Percentiles rank a stretch among this genome's conserved stretches.
These are phyloP conservation scores for Aspergillus jensenii DNA, from an alignment of 2,329 filamentous ascomycete genomes.

Conservation along the genomic window DNA sequence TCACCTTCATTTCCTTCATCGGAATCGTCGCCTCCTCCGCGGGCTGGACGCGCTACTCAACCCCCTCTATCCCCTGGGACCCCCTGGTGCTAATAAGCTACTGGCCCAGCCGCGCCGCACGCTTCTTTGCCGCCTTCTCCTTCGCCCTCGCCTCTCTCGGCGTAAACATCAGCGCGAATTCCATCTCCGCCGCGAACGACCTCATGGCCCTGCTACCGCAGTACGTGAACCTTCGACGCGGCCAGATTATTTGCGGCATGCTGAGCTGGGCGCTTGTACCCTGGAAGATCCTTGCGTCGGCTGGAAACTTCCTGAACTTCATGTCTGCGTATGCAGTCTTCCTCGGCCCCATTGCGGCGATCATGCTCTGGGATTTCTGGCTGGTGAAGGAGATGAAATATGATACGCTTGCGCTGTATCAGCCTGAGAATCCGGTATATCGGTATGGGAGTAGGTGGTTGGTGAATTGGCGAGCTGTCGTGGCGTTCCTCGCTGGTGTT, in stretches of 20 bases:
- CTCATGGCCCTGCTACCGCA: constrained; percentile 55
- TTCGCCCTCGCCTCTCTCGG: constrained; percentile 58
- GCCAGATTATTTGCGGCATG: constrained; percentile 55
- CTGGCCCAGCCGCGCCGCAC: constrained; percentile 41
- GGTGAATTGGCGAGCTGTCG: constrained; percentile 60
- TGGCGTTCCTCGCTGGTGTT: constrained; percentile 59
- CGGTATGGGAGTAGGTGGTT: constrained; percentile 50
- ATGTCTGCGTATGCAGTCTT: constrained; percentile 68
- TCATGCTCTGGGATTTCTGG: constrained; percentile 63
- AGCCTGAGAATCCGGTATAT: constrained; percentile 48
- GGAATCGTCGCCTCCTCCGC: constrained; percentile 43
- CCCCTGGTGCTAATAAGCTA: constrained; percentile 42
- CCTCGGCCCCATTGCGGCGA: constrained; percentile 62
- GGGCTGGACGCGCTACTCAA: constrained; percentile 36
- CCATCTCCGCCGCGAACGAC: constrained; percentile 51
- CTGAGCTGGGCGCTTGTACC: constrained; percentile 62
- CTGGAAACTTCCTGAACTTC: constrained; percentile 61
- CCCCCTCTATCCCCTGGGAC: constrained; percentile 43
- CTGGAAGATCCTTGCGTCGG: constrained; percentile 65
- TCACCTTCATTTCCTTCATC: constrained; percentile 55
- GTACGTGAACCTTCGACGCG: constrained; percentile 58
- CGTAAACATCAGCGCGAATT: constrained; percentile 59
- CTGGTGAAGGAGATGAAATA: constrained; percentile 52
- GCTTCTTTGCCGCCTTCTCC: constrained; percentile 53
- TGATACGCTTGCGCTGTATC: constrained; percentile 54